phyloP scores from a whole-genome alignment of 2,329 filamentous ascomycete species.

The Fusarium compactum region DNA sequence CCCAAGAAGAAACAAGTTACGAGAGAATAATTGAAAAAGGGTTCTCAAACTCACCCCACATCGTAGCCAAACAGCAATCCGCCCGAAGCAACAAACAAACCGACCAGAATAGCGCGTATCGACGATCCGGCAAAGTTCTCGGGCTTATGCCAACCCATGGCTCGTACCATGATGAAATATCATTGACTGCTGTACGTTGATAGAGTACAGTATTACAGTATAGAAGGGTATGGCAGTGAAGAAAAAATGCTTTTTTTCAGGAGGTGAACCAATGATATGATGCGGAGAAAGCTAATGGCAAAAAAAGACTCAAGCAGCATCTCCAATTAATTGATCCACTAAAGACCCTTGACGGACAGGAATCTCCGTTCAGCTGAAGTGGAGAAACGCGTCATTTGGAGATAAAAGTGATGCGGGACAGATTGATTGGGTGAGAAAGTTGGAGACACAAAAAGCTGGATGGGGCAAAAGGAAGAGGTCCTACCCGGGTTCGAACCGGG shows the following conservation, averaged over 20 bases:
- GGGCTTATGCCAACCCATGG: slow-evolving; percentile 79
- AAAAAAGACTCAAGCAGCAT: not conserved
- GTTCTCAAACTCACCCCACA: slow-evolving; percentile 67
- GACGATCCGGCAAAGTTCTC: slow-evolving; percentile 80
- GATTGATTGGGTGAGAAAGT: not conserved
- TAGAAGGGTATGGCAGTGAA: not conserved
- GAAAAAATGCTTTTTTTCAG: slow-evolving; percentile 1
- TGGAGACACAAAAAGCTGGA: not conserved
- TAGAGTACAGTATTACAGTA: not conserved
- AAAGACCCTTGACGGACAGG: not conserved
- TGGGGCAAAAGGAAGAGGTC: slow-evolving; percentile 14
- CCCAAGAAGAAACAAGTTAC: slow-evolving; percentile 10
- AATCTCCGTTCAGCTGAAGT: not conserved
- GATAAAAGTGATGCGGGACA: not conserved
- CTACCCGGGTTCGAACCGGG: slow-evolving; percentile 35
- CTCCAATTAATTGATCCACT: not conserved
- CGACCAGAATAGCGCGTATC: slow-evolving; percentile 77
- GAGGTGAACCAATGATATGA: slow-evolving; percentile 8
- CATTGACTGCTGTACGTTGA: slow-evolving; percentile 1
- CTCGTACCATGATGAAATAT: slow-evolving; percentile 66
- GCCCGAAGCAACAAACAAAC: slow-evolving; percentile 76
- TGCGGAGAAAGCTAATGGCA: slow-evolving; percentile 11
- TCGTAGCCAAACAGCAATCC: slow-evolving; percentile 78
- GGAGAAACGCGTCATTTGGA: not conserved
- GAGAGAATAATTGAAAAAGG: slow-evolving; percentile 7